Percentiles rank a stretch among this genome's conserved stretches.
phyloP scores from a whole-genome alignment of 805 yeast species.

The Middelhovenomyces tepae region DNA sequence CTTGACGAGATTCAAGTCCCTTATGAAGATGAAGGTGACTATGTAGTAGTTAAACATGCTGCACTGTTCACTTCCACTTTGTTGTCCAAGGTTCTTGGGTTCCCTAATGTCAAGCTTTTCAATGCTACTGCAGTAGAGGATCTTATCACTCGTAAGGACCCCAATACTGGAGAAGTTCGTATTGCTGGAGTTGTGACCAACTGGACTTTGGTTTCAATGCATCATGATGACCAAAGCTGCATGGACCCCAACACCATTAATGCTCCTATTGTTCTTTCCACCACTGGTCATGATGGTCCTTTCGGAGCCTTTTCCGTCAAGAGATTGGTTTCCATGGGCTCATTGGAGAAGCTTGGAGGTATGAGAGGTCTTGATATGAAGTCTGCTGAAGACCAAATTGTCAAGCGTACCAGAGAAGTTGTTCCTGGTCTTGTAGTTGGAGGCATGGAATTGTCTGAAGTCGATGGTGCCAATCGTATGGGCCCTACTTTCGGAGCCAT shows the following conservation, averaged over 20 bases:
- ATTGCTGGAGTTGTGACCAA: conserved; percentile 77
- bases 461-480: conserved; percentile 73
- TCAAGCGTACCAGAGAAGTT: conserved; percentile 57
- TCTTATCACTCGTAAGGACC: conserved; percentile 60
- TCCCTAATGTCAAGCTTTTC: conserved; percentile 69
- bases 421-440: conserved; percentile 56
- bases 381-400: conserved; percentile 67
- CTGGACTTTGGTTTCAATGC: conserved; percentile 72
- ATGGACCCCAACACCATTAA: conserved; percentile 80
- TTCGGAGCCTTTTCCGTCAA: conserved; percentile 74
- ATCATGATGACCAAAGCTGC: conserved; percentile 69
- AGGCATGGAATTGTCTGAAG: conserved; percentile 75
- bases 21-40: conserved; percentile 73
- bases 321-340: conserved; percentile 48
- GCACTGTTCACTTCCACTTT: conserved; percentile 68
- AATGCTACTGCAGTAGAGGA: conserved; percentile 79
- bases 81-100: conserved; percentile 55
- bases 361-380: conserved; percentile 79
- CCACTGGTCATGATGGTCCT: conserved; percentile 79
- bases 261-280: conserved; percentile 51
- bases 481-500: conserved; percentile 81
- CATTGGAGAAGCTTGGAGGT: conserved; percentile 43
- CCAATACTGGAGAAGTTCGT: conserved; percentile 45
- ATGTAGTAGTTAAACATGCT: conserved; percentile 73
- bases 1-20: conserved; percentile 54